phyloP scores from a whole-genome alignment of 495 filamentous ascomycete genomes.

The Platismatia glauca region DNA sequence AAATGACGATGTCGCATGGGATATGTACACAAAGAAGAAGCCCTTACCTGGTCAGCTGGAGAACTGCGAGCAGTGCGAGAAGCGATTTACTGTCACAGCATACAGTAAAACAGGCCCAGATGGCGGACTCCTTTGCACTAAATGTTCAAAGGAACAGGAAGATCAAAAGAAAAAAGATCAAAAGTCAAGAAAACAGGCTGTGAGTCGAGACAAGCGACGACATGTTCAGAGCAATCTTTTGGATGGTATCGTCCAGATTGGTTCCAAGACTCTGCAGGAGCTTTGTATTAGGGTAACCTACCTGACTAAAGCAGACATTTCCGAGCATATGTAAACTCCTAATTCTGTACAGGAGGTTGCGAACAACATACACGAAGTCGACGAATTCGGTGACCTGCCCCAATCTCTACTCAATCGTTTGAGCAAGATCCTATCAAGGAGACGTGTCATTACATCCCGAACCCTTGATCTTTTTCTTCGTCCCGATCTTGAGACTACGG shows the following conservation, averaged over 20 bases:
- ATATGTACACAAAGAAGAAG: conserved; percentile 52
- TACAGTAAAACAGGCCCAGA: conserved; percentile 76
- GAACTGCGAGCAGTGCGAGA: conserved; percentile 77
- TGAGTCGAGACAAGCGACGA: conserved; percentile 47
- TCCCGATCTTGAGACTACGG: conserved; percentile 53
- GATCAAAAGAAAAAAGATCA: conserved; percentile 53
- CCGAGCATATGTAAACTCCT: background rate
- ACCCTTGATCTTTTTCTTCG: conserved; percentile 75
- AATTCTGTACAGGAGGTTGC: conserved; percentile 53
- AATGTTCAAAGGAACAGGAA: conserved; percentile 71
- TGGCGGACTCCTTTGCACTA: conserved; percentile 74
- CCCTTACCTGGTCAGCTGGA: conserved; percentile 76
- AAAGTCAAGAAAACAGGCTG: conserved; percentile 47
- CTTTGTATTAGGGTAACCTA: conserved; percentile 60
- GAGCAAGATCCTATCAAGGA: conserved; percentile 71
- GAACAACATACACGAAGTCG: conserved; percentile 69
- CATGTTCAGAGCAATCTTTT: conserved; percentile 69
- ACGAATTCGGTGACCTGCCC: conserved; percentile 76
- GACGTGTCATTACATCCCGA: conserved; percentile 56
- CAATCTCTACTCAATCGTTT: conserved; percentile 58
- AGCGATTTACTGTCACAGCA: conserved; percentile 86
- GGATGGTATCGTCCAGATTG: conserved; percentile 59
- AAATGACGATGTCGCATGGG: conserved; percentile 39
- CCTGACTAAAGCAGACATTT: background rate
- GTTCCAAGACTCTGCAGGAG: conserved; percentile 64